A percentile compares a stretch with the other conserved stretches of the same genome.
Conservation (phyloP, 495 filamentous ascomycete species). For the Aspergillus heteromorphus region DNA sequence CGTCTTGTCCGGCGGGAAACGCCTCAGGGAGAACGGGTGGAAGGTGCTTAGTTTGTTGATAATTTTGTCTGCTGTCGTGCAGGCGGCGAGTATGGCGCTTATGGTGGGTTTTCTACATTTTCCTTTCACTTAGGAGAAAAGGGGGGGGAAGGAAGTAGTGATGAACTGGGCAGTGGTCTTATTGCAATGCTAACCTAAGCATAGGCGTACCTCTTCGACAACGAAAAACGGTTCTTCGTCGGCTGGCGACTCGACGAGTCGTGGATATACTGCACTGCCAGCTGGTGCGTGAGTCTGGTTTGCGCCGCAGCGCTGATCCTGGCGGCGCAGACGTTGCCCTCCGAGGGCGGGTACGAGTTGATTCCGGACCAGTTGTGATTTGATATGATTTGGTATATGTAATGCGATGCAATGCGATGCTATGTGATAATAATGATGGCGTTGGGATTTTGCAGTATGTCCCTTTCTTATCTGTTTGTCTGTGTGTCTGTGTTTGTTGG, state of each 20-base stretch:
- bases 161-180: too few species aligned
- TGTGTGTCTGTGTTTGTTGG: too few species aligned
- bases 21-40: slow-evolving; percentile 73
- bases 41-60: slow-evolving; percentile 62
- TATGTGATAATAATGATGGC: neutral
- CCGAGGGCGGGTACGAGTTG: slow-evolving; percentile 81
- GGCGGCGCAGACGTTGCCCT: slow-evolving; percentile 62
- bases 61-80: slow-evolving; percentile 51
- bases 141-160: too few species aligned
- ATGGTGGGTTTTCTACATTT: too few species aligned
- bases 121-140: too few species aligned
- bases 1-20: slow-evolving; percentile 70
- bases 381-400: neutral
- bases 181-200: neutral
- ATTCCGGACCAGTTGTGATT: slow-evolving; percentile 44
- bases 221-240: slow-evolving; percentile 78
- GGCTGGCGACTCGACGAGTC: slow-evolving; percentile 79
- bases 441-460: neutral
- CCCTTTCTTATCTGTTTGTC: neutral
- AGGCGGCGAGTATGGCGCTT: slow-evolving; percentile 68
- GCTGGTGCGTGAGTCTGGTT: slow-evolving; percentile 61
- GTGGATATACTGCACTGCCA: slow-evolving; percentile 71
- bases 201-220: slow-evolving; percentile 76
- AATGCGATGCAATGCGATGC: neutral
- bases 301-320: slow-evolving; percentile 56